Evolutionary conservation across 352 stramenopile species (phyloP), one percentile per base, ranked within the genome.

Genomic region (Pythium volutum): DNA sequence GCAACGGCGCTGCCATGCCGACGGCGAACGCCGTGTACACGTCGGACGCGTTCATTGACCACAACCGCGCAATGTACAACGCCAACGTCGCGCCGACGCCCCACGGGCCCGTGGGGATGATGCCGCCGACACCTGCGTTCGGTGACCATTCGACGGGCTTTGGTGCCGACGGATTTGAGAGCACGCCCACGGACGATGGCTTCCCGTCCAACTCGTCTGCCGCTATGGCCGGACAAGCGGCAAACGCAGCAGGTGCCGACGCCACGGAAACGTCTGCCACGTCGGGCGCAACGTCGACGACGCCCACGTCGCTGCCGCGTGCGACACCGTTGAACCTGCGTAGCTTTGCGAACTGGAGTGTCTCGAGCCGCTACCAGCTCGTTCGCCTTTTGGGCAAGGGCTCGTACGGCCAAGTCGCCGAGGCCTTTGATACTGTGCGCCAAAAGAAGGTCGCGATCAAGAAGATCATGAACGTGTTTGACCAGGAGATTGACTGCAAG

Each of bases 391-490:
- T 95, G 2, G 87, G 87, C 22, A 93, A 95, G 49, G 87, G 87
- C 14, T 94, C 84, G 6, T 95, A 95, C 56, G 87, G 87, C 63
- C 84, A 95, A 73, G 81, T 92, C 23, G 81, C 81, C 0, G 86
- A 95, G 59, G 86, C 86, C 6, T 92, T 89, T 63, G 86, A 95
- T 62, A 91, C 63, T 0, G 72, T 91, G 54, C 73, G 70, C 6
- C 74, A 91, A 51, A 89, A 90, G 64, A 93, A 91, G 34, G 86
- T 95, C 41, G 86, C 86, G 1, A 95, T 95, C 66, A 95, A 95
- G 69, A 91, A 91, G 74, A 91, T 95, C 61, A 86, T 90, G 46
- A 93, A 93, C 55, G 86, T 95, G 25, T 95, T 95, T 54, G 82
- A 92, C 63, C 84, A 93, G 42, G 83, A 90, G 55, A 91, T 93